Conservation (phyloP, 78 protist genomes). For the Dictyostelium brefeldianum region DNA sequence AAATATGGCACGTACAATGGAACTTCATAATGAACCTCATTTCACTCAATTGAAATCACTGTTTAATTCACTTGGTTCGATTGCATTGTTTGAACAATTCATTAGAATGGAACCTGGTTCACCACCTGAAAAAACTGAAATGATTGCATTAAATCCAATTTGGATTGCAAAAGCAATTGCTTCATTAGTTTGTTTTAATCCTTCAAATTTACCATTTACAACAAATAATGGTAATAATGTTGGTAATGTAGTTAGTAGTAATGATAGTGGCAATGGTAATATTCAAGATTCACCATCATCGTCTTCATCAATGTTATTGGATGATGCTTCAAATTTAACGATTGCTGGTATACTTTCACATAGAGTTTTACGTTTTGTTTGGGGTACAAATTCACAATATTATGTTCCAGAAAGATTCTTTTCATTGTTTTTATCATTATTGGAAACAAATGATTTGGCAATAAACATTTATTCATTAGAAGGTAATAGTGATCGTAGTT, state of each 20-base stretch:
- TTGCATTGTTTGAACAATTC: conserved; percentile 59
- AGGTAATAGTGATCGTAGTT: neutral
- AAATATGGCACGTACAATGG: conserved; percentile 71
- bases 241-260: too few relatives aligned
- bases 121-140: conserved; percentile 54
- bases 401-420: conserved; percentile 75
- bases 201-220: conserved; percentile 14
- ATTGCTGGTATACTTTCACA: conserved; percentile 41
- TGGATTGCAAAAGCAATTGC: conserved; percentile 67
- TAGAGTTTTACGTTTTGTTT: conserved; percentile 53
- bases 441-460: conserved; percentile 51
- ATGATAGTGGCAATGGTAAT: too few relatives aligned
- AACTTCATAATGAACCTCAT: conserved; percentile 70
- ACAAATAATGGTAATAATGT: neutral
- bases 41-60: conserved; percentile 68
- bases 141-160: conserved; percentile 58
- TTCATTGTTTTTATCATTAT: conserved; percentile 42
- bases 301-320: neutral
- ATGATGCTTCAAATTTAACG: neutral
- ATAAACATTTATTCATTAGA: conserved; percentile 50
- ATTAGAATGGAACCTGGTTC: conserved; percentile 63
- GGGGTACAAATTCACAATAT: conserved; percentile 55
- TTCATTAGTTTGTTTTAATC: conserved; percentile 34
- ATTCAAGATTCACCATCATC: neutral
- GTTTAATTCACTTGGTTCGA: conserved; percentile 57